Percentiles rank a stretch among this genome's conserved stretches.
Evolutionary conservation across 192 early-diverging fungal genomes (phyloP).

Genomic region (Phlyctochytrium arcticum): DNA sequence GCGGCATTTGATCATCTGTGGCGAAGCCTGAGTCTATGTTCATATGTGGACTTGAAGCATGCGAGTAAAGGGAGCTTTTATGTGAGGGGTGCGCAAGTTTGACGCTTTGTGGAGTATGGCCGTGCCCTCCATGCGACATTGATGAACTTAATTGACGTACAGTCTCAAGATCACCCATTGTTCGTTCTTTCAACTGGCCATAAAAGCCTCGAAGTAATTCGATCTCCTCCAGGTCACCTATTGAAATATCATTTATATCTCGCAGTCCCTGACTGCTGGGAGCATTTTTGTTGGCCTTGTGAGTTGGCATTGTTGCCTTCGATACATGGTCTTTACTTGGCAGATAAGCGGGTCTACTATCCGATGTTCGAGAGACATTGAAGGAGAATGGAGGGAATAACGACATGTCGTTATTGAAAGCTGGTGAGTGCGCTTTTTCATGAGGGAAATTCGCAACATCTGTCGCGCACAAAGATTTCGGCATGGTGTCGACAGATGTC

Average conservation of each 20-base stretch:
- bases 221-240: neutral
- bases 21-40: neutral
- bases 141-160: neutral
- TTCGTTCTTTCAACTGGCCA: neutral
- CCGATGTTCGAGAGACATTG: too few species aligned
- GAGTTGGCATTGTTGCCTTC: neutral
- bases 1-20: neutral
- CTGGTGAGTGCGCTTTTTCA: too few species aligned
- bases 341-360: too few species aligned
- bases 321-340: too few species aligned
- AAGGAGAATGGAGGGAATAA: too few species aligned
- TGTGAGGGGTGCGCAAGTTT: neutral
- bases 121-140: too few species aligned
- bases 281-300: neutral
- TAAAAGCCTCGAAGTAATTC: neutral
- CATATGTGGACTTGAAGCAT: neutral
- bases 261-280: neutral
- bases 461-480: too few species aligned
- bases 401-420: neutral
- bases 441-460: too few species aligned
- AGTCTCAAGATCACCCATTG: neutral
- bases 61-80: too few species aligned
- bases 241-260: neutral
- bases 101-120: neutral
- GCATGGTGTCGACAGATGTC: too few species aligned